phyloP scores from a whole-genome alignment of 495 filamentous ascomycete species.

The Pseudotulostoma volvatum region DNA sequence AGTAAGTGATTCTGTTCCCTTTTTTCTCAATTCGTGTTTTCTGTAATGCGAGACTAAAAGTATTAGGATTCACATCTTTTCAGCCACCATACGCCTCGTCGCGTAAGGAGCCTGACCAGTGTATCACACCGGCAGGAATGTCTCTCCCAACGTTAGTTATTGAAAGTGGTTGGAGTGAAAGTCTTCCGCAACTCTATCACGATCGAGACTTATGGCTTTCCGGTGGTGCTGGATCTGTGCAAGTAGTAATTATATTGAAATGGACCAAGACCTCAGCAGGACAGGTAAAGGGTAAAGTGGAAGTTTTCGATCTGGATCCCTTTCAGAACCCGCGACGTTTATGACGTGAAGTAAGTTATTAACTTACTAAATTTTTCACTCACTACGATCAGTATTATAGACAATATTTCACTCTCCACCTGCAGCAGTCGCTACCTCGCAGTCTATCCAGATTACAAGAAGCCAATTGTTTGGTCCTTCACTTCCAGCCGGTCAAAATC shows the following conservation, averaged over 20 bases:
- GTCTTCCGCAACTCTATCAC: not conserved
- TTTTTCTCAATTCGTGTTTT: not conserved
- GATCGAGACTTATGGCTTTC: not conserved
- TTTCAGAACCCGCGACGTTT: slow-evolving; percentile 6
- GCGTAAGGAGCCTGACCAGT: not conserved
- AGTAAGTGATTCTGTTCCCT: not conserved
- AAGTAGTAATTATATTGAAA: not conserved
- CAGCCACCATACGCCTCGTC: not conserved
- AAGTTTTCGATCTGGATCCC: slow-evolving; percentile 2
- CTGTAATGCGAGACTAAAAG: no score
- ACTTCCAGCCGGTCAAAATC: not conserved
- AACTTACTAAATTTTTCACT: not conserved
- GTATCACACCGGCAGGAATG: not conserved
- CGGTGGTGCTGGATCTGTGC: slow-evolving; percentile 3
- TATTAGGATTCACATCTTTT: not conserved
- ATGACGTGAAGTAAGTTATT: not conserved
- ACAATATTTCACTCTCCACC: not conserved
- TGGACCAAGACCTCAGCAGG: slow-evolving; percentile 1
- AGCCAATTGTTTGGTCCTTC: no score
- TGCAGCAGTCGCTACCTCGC: not conserved
- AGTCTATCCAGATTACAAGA: no score
- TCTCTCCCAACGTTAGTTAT: not conserved
- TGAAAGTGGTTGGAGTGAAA: not conserved
- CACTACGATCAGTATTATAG: not conserved
- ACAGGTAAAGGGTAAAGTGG: slow-evolving; percentile 1